A percentile compares a stretch with the other conserved stretches of the same genome.
Evolutionary conservation across 164 flowering plant genomes (phyloP).

Genomic region (Tinospora cordifolia): DNA sequence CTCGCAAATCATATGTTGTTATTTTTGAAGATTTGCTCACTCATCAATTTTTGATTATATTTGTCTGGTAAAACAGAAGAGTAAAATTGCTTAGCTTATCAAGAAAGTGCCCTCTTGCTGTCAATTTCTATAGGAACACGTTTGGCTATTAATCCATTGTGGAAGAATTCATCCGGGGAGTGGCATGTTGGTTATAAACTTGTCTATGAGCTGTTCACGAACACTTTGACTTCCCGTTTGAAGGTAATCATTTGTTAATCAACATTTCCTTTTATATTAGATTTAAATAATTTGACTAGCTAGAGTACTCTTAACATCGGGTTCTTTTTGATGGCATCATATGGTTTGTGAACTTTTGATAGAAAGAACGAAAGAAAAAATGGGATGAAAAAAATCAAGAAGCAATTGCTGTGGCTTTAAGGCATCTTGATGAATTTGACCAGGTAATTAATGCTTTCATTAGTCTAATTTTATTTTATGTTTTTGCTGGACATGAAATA

Average conservation of each 20-base stretch:
- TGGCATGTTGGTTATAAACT: conserved; percentile 92
- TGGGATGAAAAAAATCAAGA: conserved; percentile 94
- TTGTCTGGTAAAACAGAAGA: not conserved
- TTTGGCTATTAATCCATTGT: conserved; percentile 57
- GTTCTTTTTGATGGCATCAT: not conserved
- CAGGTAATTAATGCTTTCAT: conserved; percentile 39
- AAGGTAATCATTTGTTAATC: conserved; percentile 39
- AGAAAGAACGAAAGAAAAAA: conserved; percentile 84
- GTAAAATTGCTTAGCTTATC: not conserved
- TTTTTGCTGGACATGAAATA: not conserved
- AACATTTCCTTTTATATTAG: not conserved
- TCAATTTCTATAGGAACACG: conserved; percentile 38
- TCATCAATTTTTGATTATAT: not conserved
- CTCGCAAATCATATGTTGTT: not conserved
- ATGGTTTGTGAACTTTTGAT: conserved; percentile 14
- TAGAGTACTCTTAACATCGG: not conserved
- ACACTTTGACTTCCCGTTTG: conserved; percentile 66
- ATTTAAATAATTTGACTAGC: not conserved
- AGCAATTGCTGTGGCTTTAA: conserved; percentile 78
- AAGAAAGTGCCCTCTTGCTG: not conserved
- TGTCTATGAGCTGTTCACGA: conserved; percentile 82
- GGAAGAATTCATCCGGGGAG: conserved; percentile 91
- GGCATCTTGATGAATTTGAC: conserved; percentile 70
- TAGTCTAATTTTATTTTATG: not conserved
- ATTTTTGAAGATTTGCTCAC: not conserved